Conservation (phyloP, 2,329 filamentous ascomycete species). For the Xylariomycetidae sp. region DNA sequence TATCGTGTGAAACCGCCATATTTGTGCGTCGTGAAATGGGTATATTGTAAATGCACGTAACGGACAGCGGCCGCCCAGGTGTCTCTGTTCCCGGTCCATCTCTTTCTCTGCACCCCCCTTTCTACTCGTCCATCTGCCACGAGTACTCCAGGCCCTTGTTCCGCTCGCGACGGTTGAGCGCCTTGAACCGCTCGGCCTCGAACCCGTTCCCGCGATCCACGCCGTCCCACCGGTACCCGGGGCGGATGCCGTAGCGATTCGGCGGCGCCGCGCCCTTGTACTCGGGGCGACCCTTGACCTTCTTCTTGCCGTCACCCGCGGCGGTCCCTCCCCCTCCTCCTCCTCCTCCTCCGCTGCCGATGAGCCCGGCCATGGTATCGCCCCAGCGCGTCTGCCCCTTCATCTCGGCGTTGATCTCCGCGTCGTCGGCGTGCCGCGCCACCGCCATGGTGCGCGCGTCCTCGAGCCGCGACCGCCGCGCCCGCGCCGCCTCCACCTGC, state of each 20-base stretch:
- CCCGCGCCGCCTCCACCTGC: slow-evolving; percentile 63
- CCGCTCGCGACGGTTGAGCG: slow-evolving; percentile 70
- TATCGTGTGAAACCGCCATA: too few species aligned
- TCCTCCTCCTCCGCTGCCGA: slow-evolving; percentile 30
- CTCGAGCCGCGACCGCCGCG: slow-evolving; percentile 60
- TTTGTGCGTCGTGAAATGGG: too few species aligned
- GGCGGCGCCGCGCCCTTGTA: slow-evolving; percentile 79
- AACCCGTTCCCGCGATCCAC: slow-evolving; percentile 93
- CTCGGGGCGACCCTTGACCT: slow-evolving; percentile 48
- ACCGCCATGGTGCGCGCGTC: slow-evolving; percentile 80
- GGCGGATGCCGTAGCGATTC: slow-evolving; percentile 89
- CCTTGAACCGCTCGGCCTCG: slow-evolving; percentile 87
- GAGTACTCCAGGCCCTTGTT: slow-evolving; percentile 78
- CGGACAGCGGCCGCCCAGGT: too few species aligned
- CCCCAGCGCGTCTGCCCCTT: slow-evolving; percentile 79
- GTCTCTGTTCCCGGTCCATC: too few species aligned
- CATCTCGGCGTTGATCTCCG: slow-evolving; percentile 76
- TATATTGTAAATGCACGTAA: too few species aligned
- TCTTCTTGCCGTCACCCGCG: slow-evolving; percentile 1
- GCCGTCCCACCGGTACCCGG: slow-evolving; percentile 93
- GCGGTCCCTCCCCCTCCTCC: slow-evolving; percentile 26
- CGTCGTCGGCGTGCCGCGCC: slow-evolving; percentile 77
- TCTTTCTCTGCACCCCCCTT: too few species aligned
- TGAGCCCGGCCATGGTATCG: slow-evolving; percentile 81
- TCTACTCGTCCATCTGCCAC: slow-evolving; percentile 91